phyloP scores from a whole-genome alignment of 2,329 filamentous ascomycete genomes.

The Hymenotorrendiella dingleyae region DNA sequence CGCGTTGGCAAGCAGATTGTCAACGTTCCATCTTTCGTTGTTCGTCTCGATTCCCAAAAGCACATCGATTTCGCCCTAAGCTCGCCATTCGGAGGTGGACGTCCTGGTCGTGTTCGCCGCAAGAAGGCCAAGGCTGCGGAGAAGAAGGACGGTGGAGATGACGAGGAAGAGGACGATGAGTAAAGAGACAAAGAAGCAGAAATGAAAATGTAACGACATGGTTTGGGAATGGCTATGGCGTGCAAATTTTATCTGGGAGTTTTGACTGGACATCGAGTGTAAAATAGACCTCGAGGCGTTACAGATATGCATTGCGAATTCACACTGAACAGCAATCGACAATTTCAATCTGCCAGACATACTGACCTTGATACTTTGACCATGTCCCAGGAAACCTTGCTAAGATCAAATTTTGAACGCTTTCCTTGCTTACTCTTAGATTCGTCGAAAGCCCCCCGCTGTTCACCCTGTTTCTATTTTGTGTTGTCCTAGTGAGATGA shows the following conservation, averaged over 20 bases:
- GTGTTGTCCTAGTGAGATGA: too few relatives aligned
- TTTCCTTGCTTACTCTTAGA: too few relatives aligned
- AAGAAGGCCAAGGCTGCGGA: constrained; percentile 99
- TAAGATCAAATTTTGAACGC: too few relatives aligned
- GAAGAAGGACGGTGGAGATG: constrained; percentile 72
- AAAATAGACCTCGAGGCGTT: constrained; percentile 21
- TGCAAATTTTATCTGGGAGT: constrained; percentile 17
- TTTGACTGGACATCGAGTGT: constrained; percentile 18
- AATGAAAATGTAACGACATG: constrained; percentile 14
- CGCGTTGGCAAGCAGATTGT: constrained; percentile 99
- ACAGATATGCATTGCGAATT: constrained; percentile 17
- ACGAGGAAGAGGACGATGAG: constrained; percentile 73
- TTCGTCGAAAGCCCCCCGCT: too few relatives aligned
- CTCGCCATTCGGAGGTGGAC: constrained; percentile 96
- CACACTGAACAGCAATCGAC: constrained; percentile 6
- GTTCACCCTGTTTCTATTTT: too few relatives aligned
- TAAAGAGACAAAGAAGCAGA: constrained; percentile 38
- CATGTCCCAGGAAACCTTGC: too few relatives aligned
- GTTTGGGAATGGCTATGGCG: constrained; percentile 28
- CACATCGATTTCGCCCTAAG: constrained; percentile 99
- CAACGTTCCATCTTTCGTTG: constrained; percentile 99
- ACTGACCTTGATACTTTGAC: not conserved
- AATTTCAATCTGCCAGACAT: constrained; percentile 6
- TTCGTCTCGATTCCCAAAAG: constrained; percentile 99
- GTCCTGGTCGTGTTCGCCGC: constrained; percentile 94